Evolutionary conservation across 2,329 filamentous ascomycete genomes (phyloP).

Genomic region (Penicillium occitanis): DNA sequence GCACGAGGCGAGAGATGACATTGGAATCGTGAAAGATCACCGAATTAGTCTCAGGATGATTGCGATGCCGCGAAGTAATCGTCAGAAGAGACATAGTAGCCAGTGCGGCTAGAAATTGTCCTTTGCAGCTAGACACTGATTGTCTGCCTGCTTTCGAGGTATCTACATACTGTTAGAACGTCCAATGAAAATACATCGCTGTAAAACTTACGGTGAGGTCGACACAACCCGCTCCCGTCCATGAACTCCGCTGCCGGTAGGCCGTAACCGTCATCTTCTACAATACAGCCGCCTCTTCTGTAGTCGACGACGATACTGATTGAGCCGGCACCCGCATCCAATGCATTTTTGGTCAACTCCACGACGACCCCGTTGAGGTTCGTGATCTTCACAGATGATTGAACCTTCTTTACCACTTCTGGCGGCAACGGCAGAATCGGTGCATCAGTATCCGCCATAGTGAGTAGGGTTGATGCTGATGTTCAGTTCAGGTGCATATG

Average conservation of each 20-base stretch:
- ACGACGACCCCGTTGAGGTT: slow-evolving; percentile 69
- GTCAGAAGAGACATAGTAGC: slow-evolving; percentile 73
- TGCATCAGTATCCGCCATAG: slow-evolving; percentile 28
- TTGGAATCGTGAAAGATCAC: slow-evolving; percentile 70
- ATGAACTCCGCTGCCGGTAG: slow-evolving; percentile 72
- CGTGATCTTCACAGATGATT: slow-evolving; percentile 77
- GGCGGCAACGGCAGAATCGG: slow-evolving; percentile 68
- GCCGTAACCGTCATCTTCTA: slow-evolving; percentile 83
- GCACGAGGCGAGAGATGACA: slow-evolving; percentile 62
- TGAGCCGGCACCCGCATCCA: slow-evolving; percentile 73
- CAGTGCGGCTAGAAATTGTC: slow-evolving; percentile 75
- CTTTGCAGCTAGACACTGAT: slow-evolving; percentile 64
- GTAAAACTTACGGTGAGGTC: slow-evolving; percentile 61
- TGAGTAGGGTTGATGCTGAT: no score
- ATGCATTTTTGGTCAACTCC: slow-evolving; percentile 75
- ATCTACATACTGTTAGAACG: slow-evolving; percentile 51
- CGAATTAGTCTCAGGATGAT: slow-evolving; percentile 55
- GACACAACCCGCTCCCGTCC: slow-evolving; percentile 68
- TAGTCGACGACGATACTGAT: slow-evolving; percentile 74
- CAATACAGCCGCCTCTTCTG: slow-evolving; percentile 68
- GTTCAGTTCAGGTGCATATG: neutral
- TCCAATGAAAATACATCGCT: neutral
- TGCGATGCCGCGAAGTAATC: slow-evolving; percentile 67
- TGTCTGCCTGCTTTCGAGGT: slow-evolving; percentile 69
- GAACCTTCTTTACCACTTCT: slow-evolving; percentile 73